phyloP scores from a whole-genome alignment of 2,329 filamentous ascomycete species.

The Thielaviopsis euricoi region DNA sequence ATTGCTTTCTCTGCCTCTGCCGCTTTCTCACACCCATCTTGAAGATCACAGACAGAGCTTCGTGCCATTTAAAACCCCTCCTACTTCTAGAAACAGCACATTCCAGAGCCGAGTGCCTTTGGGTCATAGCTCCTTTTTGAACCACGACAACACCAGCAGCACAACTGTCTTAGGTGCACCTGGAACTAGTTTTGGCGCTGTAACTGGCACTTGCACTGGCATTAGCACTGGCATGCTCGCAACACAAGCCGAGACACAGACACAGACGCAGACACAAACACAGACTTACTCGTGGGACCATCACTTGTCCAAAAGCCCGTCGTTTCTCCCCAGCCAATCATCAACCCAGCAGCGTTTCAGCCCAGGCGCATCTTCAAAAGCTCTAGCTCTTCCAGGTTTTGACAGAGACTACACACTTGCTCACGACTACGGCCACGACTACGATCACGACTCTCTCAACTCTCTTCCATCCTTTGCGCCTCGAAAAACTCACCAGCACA shows the following conservation, averaged over 20 bases:
- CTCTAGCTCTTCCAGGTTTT: neutral
- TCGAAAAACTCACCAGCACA: neutral
- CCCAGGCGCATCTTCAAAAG: neutral
- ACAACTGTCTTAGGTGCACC: neutral
- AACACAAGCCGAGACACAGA: slow-evolving; percentile 6
- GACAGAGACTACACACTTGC: neutral
- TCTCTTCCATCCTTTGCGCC: neutral
- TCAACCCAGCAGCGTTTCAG: neutral
- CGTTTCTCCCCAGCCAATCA: neutral
- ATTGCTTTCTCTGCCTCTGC: neutral
- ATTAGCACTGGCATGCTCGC: neutral
- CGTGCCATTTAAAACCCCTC: neutral
- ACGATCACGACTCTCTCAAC: neutral
- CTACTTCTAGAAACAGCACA: neutral
- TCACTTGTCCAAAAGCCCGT: neutral
- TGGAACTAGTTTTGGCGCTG: too few species aligned
- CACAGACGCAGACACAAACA: neutral
- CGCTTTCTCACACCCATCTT: neutral
- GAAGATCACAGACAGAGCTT: neutral
- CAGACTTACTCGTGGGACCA: neutral
- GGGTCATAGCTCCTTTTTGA: neutral
- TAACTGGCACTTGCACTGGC: neutral
- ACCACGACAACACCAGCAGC: neutral
- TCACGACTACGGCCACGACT: neutral
- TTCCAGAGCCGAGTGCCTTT: neutral